phyloP scores from a whole-genome alignment of 1,284 basidiomycete species.

The Amylostereum chailletii region DNA sequence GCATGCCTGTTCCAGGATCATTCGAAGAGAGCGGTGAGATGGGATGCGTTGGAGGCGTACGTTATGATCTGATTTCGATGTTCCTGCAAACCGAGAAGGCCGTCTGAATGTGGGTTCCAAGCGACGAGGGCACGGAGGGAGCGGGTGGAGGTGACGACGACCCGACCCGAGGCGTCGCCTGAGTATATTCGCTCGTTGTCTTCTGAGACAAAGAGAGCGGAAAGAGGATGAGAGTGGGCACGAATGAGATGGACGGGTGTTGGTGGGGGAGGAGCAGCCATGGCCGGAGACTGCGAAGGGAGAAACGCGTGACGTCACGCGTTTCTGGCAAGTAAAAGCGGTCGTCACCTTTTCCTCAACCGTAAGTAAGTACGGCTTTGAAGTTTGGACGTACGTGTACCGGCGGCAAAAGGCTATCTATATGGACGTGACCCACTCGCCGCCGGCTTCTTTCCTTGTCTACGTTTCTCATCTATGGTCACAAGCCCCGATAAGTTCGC shows the following conservation, averaged over 20 bases:
- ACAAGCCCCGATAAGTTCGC: too few species aligned
- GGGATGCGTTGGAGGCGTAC: constrained; percentile 30
- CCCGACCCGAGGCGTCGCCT: constrained; percentile 67
- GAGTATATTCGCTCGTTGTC: constrained; percentile 76
- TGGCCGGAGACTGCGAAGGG: not conserved
- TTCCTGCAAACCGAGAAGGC: constrained; percentile 71
- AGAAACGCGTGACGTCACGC: not conserved
- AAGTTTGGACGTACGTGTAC: too few species aligned
- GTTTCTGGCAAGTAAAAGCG: not conserved
- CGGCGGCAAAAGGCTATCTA: too few species aligned
- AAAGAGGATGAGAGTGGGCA: constrained; percentile 54
- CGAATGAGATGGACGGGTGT: constrained; percentile 71
- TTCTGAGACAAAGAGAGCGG: constrained; percentile 46
- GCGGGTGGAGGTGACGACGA: constrained; percentile 65
- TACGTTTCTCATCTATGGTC: too few species aligned
- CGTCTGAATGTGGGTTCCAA: constrained; percentile 76
- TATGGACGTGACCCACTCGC: too few species aligned
- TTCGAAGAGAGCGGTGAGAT: not conserved
- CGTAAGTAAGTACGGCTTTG: too few species aligned
- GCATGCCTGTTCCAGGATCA: constrained; percentile 51
- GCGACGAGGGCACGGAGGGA: constrained; percentile 59
- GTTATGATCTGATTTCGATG: constrained; percentile 61
- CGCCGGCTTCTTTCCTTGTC: too few species aligned
- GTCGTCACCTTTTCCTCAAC: too few species aligned
- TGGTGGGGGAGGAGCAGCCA: constrained; percentile 29